Evolutionary conservation across 1,284 basidiomycete genomes (phyloP).

Genomic region (Cryptococcus neoformans): DNA sequence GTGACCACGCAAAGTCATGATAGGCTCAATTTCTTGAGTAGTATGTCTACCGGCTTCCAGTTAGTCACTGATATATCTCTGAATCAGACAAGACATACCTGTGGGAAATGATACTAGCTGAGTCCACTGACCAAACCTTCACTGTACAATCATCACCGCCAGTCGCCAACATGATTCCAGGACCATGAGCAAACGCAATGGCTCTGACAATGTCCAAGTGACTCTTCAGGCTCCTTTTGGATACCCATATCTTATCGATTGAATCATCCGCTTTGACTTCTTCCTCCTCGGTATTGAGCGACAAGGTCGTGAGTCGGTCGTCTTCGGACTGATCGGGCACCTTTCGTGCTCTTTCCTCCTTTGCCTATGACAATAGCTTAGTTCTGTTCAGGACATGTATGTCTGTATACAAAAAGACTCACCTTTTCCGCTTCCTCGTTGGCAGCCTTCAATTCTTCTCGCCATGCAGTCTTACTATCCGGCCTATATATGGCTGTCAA

Average conservation of each 20-base stretch:
- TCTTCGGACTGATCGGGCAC: slow-evolving; percentile 24
- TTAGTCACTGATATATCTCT: neutral
- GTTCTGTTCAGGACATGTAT: neutral
- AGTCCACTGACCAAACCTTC: slow-evolving; percentile 71
- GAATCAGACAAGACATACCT: slow-evolving; percentile 21
- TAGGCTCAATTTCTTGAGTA: slow-evolving; percentile 78
- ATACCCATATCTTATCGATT: slow-evolving; percentile 68
- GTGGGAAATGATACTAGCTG: slow-evolving; percentile 24
- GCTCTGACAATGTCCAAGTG: slow-evolving; percentile 92
- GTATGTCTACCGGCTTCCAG: slow-evolving; percentile 45
- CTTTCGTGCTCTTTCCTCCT: slow-evolving; percentile 8
- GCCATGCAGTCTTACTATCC: slow-evolving; percentile 78
- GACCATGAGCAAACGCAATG: slow-evolving; percentile 75
- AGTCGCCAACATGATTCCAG: slow-evolving; percentile 76
- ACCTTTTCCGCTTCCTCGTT: slow-evolving; percentile 46
- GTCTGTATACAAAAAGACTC: neutral
- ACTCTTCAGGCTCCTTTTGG: slow-evolving; percentile 74
- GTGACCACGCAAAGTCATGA: slow-evolving; percentile 89
- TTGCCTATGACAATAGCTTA: neutral
- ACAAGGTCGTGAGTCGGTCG: slow-evolving; percentile 34
- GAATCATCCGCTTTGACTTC: slow-evolving; percentile 58
- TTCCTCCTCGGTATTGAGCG: slow-evolving; percentile 55
- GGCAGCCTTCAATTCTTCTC: slow-evolving; percentile 56
- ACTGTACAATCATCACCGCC: slow-evolving; percentile 94
- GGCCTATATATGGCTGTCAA: slow-evolving; percentile 83